Evolutionary conservation across 495 filamentous ascomycete species (phyloP).

Genomic region (Chaetomium cochliodes): DNA sequence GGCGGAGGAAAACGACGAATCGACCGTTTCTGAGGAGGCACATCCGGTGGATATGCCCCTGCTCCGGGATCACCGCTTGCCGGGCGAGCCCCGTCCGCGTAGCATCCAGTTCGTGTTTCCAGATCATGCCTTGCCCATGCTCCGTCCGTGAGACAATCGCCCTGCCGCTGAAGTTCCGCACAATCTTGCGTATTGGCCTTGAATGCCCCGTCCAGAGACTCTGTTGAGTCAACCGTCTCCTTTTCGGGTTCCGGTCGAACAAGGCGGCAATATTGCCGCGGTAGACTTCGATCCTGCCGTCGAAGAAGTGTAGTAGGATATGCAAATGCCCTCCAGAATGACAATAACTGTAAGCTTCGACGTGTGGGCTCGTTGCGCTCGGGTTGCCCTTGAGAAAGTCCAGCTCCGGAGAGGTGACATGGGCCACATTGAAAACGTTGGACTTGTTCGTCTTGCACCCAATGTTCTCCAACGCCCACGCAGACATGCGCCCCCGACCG

Average conservation of each 20-base stretch:
- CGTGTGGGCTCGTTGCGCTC: constrained; percentile 48
- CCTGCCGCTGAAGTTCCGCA: constrained; percentile 75
- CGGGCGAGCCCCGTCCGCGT: constrained; percentile 56
- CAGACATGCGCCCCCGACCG: constrained; percentile 81
- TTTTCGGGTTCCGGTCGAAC: constrained; percentile 72
- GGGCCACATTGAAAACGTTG: constrained; percentile 82
- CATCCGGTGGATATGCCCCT: constrained; percentile 78
- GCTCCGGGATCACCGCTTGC: constrained; percentile 67
- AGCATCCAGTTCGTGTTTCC: constrained; percentile 60
- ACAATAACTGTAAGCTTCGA: constrained; percentile 73
- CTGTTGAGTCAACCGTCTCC: constrained; percentile 57
- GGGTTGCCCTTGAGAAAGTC: constrained; percentile 56
- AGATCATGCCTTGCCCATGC: constrained; percentile 76
- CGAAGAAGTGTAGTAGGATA: constrained; percentile 82
- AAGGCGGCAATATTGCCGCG: constrained; percentile 74
- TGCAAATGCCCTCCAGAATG: constrained; percentile 62
- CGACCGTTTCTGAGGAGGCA: constrained; percentile 71
- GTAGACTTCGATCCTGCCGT: constrained; percentile 79
- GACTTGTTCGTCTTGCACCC: constrained; percentile 68
- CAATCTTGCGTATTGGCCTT: constrained; percentile 74
- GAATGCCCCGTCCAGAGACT: constrained; percentile 84
- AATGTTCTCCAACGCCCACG: constrained; percentile 91
- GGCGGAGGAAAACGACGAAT: constrained; percentile 78
- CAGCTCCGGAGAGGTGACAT: constrained; percentile 64
- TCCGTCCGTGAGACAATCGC: constrained; percentile 79